Conservation (phyloP, 164 flowering plant species). For the Vitis cinerea region DNA sequence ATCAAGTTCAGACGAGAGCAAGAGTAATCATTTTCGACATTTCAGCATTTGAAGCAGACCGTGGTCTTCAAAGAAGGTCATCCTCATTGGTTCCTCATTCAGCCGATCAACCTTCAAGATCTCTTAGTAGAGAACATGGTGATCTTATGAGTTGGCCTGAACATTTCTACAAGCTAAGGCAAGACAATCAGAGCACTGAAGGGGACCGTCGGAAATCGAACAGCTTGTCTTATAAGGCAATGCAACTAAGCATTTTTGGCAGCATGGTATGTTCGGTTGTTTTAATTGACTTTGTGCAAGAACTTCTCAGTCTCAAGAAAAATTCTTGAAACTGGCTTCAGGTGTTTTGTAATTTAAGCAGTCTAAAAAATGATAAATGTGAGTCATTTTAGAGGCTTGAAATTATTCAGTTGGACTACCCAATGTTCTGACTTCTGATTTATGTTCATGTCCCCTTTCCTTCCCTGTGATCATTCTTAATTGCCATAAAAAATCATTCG, state of each 20-base stretch:
- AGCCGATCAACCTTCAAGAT: slow-evolving; percentile 43
- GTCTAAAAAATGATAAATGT: no score
- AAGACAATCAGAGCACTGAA: slow-evolving; percentile 27
- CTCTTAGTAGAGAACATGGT: slow-evolving; percentile 51
- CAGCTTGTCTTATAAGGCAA: slow-evolving; percentile 58
- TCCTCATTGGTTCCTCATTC: slow-evolving; percentile 48
- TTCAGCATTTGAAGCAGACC: slow-evolving; percentile 49
- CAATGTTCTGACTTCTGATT: no score
- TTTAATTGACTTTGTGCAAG: not conserved
- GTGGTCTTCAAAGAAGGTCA: slow-evolving; percentile 36
- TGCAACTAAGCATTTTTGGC: slow-evolving; percentile 72
- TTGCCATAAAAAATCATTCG: no score
- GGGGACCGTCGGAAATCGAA: slow-evolving; percentile 26
- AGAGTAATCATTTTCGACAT: slow-evolving; percentile 73
- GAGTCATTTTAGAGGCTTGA: no score
- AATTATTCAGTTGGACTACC: no score
- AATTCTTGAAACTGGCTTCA: no score
- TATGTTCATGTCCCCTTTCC: no score
- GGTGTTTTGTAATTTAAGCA: no score
- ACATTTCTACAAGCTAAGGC: slow-evolving; percentile 31
- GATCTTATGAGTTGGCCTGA: slow-evolving; percentile 95
- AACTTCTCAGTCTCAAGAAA: no score
- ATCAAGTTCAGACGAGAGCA: slow-evolving; percentile 72
- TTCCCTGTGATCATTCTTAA: no score
- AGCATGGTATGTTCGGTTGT: slow-evolving; percentile 50